These are phyloP conservation scores for Aspergillus sp. DNA, from an alignment of 2,329 filamentous ascomycete species.

Conservation along the genomic window DNA sequence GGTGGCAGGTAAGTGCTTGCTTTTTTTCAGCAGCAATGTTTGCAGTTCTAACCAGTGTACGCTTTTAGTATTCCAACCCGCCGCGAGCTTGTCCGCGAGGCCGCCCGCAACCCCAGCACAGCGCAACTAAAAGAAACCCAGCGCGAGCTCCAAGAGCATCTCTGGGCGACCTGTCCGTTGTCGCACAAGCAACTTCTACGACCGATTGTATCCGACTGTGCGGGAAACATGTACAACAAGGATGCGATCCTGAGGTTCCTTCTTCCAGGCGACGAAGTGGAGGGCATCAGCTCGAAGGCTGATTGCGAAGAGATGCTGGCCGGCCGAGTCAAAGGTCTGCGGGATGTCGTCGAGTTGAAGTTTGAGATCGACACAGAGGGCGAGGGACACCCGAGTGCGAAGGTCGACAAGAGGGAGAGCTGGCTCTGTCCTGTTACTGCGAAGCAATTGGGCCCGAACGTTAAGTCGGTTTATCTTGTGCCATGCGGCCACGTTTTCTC, in stretches of 20 bases:
- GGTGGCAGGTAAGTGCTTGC: conserved; percentile 66
- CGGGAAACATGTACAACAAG: conserved; percentile 90
- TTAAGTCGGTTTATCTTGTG: conserved; percentile 83
- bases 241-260: conserved; percentile 77
- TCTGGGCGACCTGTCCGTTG: conserved; percentile 86
- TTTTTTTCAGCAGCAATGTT: background rate
- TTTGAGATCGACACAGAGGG: conserved; percentile 59
- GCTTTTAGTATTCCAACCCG: conserved; percentile 79
- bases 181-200: conserved; percentile 71
- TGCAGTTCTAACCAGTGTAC: background rate
- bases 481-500: conserved; percentile 95
- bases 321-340: conserved; percentile 71
- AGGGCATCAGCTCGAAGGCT: conserved; percentile 51
- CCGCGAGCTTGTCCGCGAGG: conserved; percentile 92
- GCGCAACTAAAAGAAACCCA: conserved; percentile 86
- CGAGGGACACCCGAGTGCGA: conserved; percentile 43
- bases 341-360: conserved; percentile 83
- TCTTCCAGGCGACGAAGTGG: conserved; percentile 56
- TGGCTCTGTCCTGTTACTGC: conserved; percentile 86
- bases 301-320: conserved; percentile 63
- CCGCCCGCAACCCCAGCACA: conserved; percentile 76
- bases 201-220: conserved; percentile 79
- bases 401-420: conserved; percentile 49
- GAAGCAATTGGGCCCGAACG: conserved; percentile 76
- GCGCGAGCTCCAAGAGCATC: conserved; percentile 79